Evolutionary conservation across 768 basidiomycete genomes (phyloP).

Genomic region (Trametes maxima): DNA sequence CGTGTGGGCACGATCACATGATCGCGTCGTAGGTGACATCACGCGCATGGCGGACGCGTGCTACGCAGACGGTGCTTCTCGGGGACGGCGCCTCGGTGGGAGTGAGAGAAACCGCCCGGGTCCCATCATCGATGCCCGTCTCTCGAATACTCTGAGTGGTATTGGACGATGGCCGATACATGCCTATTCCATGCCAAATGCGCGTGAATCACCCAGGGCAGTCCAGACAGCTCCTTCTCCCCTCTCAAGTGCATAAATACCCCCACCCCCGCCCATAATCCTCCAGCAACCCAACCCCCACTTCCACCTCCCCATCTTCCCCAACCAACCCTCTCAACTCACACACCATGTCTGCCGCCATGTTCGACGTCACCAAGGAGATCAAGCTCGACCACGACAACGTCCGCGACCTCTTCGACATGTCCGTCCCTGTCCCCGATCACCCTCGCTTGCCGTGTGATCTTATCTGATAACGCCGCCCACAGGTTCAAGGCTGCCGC

Average conservation of each 20-base stretch:
- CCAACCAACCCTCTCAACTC: neutral
- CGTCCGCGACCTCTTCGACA: constrained; percentile 27
- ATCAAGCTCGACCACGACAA: constrained; percentile 32
- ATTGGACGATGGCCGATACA: constrained; percentile 12
- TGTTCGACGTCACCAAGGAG: constrained; percentile 25
- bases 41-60: neutral
- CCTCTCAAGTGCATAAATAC: constrained; percentile 5
- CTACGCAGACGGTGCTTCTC: neutral
- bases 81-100: neutral
- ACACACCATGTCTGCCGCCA: neutral
- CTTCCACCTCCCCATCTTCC: neutral
- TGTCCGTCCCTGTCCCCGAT: neutral
- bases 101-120: neutral
- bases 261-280: neutral
- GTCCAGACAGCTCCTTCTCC: neutral
- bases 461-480: constrained; percentile 10
- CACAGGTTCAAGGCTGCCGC: constrained; percentile 12
- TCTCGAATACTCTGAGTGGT: neutral
- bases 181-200: constrained; percentile 2
- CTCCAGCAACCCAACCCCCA: neutral
- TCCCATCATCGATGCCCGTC: constrained; percentile 9
- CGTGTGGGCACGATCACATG: neutral
- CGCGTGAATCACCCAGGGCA: neutral
- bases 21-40: constrained; percentile 4
- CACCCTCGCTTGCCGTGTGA: neutral